Evolutionary conservation across 345 rosid genomes (phyloP).

Genomic region (Turnera subulata): DNA sequence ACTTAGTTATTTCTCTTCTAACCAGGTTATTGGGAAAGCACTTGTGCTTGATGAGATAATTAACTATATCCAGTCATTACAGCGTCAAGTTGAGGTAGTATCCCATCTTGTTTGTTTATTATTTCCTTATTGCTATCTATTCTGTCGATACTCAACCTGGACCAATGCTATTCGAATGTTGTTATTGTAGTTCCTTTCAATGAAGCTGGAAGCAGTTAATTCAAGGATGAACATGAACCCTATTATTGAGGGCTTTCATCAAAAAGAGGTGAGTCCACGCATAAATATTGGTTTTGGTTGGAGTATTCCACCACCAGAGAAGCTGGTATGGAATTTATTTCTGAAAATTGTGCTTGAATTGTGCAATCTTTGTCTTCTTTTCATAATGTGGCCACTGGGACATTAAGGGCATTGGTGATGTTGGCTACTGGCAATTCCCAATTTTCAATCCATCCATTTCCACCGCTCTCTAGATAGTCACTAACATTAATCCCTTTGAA

Average conservation of each 20-base stretch:
- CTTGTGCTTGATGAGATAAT: conserved; percentile 86
- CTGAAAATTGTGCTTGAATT: neutral
- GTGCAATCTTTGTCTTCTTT: neutral
- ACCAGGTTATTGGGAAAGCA: conserved; percentile 84
- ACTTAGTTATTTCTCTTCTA: too few species aligned
- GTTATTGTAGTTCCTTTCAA: conserved; percentile 23
- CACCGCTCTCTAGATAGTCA: too few species aligned
- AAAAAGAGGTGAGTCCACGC: conserved; percentile 19
- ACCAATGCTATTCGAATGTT: conserved; percentile 6
- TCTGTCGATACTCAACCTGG: neutral
- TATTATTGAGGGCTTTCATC: conserved; percentile 16
- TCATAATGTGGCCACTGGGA: neutral
- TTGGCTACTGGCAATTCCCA: too few species aligned
- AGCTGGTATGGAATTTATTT: neutral
- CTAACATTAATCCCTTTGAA: too few species aligned
- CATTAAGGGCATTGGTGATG: neutral
- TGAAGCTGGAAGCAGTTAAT: conserved; percentile 31
- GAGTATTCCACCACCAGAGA: neutral
- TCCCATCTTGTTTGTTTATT: neutral
- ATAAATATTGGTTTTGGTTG: neutral
- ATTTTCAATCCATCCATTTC: too few species aligned
- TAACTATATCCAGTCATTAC: conserved; percentile 83
- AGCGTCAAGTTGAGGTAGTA: conserved; percentile 79
- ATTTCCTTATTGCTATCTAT: conserved; percentile 1
- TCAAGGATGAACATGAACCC: conserved; percentile 19